Evolutionary conservation across 1,139 yeast genomes (phyloP), one percentile per base, ranked within the genome.

Genomic region (Pichia sp.): DNA sequence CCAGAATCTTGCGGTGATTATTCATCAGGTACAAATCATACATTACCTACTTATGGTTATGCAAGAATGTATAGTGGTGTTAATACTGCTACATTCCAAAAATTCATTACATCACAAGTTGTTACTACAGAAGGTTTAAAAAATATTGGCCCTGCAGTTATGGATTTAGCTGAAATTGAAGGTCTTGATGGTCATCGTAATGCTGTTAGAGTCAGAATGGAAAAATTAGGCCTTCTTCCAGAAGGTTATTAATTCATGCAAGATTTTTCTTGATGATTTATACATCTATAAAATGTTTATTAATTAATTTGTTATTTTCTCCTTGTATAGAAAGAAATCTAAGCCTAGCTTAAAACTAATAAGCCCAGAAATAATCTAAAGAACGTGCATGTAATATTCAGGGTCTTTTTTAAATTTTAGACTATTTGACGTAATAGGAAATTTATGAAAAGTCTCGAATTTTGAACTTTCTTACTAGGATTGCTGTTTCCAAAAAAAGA

Each of bases 1-100:
- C 98, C 98, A 39, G 99, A 92, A 66, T 85, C 96, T 3, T 90
- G 97, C 66, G 99, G 99, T 59, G 98, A 94, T 66, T 94, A 92
- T 69, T 89, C 97, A 1, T 81, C 92, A 51, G 97, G 98, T 62
- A 92, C 98, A 6, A 92, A 92, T 73, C 97, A 90, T 68, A 92
- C 98, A 0, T 74, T 92, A 59, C 99, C 98, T 49, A 92, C 99
- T 0, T 92, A 92, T 63, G 98, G 99, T 42, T 92, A 92, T 62
- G 97, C 99, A 40, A 82, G 89, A 68, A 95, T 87, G 76, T 92
- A 92, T 69, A 84, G 95, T 53, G 99, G 99, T 47, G 97, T 90
- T 49, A 92, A 92, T 68, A 90, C 97, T 30, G 83, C 90, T 41
- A 89, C 97, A 0, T 92, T 87, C 80, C 95, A 87, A 67, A 92